phyloP scores from a whole-genome alignment of 2,329 filamentous ascomycete species.

The Beauveria rudraprayagi region DNA sequence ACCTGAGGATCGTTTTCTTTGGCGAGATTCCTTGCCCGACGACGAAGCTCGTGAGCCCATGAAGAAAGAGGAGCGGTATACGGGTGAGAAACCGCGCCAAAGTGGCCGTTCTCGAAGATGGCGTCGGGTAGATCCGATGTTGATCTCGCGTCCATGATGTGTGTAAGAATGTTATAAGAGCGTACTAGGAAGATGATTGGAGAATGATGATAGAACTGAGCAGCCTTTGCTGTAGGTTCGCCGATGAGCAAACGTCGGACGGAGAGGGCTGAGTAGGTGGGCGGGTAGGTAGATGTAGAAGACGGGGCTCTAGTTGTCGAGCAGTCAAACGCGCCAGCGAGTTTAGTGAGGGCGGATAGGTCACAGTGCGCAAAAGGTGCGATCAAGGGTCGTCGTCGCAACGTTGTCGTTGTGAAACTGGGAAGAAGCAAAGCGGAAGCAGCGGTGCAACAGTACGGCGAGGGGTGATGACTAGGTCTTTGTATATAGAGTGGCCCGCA shows the following conservation, averaged over 20 bases:
- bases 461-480: not conserved
- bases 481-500: not conserved
- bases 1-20: not conserved
- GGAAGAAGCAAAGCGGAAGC: not conserved
- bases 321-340: not conserved
- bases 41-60: constrained; percentile 2
- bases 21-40: not conserved
- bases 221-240: not conserved
- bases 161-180: not conserved
- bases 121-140: not conserved
- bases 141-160: constrained; percentile 5
- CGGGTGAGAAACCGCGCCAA: not conserved
- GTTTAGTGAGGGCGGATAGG: not conserved
- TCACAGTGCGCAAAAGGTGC: constrained; percentile 1
- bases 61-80: not conserved
- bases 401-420: not conserved
- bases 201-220: not conserved
- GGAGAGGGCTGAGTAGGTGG: not conserved
- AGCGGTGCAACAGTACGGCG: not conserved
- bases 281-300: not conserved
- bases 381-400: not conserved
- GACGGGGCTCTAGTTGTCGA: constrained; percentile 2
- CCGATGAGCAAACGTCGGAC: not conserved
- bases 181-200: not conserved
- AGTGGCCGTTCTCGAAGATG: constrained; percentile 1